Conservation (phyloP, 2,329 filamentous ascomycete genomes). For the Emmonsiellopsis sp. region DNA sequence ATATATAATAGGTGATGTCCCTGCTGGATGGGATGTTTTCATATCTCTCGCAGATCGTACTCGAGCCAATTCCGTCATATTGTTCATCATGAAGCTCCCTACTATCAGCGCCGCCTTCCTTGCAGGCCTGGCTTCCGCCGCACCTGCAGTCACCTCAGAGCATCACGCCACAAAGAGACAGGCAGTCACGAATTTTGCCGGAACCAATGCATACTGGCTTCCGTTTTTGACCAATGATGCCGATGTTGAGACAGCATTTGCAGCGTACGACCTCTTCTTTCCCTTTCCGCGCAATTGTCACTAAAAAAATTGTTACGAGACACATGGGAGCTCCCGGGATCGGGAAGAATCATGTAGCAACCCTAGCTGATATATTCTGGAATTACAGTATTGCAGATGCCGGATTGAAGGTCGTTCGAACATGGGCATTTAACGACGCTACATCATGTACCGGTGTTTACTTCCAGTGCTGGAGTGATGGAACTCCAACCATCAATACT, state of each 20-base stretch:
- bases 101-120: background rate
- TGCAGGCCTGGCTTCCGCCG: background rate
- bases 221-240: constrained; percentile 40
- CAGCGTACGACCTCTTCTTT: constrained; percentile 15
- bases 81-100: constrained; percentile 1
- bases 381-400: constrained; percentile 21
- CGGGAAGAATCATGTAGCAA: too few species aligned
- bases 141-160: background rate
- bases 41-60: too few species aligned
- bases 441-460: constrained; percentile 36
- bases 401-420: constrained; percentile 42
- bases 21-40: too few species aligned
- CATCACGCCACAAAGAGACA: background rate
- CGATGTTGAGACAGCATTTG: constrained; percentile 39
- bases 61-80: background rate
- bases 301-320: background rate
- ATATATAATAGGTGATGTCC: too few species aligned
- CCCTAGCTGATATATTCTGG: background rate
- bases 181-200: constrained; percentile 27
- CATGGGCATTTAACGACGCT: constrained; percentile 49
- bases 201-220: constrained; percentile 47
- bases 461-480: constrained; percentile 32
- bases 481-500: constrained; percentile 50
- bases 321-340: too few species aligned
- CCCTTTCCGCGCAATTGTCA: background rate